phyloP scores from a whole-genome alignment of 768 basidiomycete species.

The Asterophora lycoperdoides region DNA sequence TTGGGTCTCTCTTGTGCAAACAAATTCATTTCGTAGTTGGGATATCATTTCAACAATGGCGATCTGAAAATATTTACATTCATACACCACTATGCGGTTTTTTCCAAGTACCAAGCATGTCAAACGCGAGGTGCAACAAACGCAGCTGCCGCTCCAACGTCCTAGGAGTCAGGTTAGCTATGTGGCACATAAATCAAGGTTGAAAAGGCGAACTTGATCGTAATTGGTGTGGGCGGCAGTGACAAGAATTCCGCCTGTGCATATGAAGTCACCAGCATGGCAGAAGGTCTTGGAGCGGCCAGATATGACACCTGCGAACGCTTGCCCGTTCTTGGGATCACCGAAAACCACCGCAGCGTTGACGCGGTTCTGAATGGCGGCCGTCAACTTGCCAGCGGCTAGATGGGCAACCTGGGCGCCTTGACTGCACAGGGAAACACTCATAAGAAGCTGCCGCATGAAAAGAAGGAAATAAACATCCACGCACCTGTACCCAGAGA shows the following conservation, averaged over 20 bases:
- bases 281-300: constrained; percentile 6
- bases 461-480: not conserved
- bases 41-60: no score
- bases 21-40: no score
- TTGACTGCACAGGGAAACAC: constrained; percentile 16
- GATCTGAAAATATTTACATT: no score
- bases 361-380: constrained; percentile 5
- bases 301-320: constrained; percentile 5
- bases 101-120: no score
- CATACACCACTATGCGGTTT: no score
- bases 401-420: constrained; percentile 34
- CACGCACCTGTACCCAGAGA: constrained; percentile 30
- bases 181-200: no score
- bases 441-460: not conserved
- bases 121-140: no score
- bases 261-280: constrained; percentile 1
- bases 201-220: not conserved
- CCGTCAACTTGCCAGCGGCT: constrained; percentile 29
- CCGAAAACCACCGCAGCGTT: constrained; percentile 17
- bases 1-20: no score
- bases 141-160: no score
- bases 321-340: constrained; percentile 16
- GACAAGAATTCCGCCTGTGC: constrained; percentile 2
- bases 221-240: constrained; percentile 1
- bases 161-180: no score